Evolutionary conservation across 768 basidiomycete species (phyloP).

Genomic region (Filobasidium floriforme): DNA sequence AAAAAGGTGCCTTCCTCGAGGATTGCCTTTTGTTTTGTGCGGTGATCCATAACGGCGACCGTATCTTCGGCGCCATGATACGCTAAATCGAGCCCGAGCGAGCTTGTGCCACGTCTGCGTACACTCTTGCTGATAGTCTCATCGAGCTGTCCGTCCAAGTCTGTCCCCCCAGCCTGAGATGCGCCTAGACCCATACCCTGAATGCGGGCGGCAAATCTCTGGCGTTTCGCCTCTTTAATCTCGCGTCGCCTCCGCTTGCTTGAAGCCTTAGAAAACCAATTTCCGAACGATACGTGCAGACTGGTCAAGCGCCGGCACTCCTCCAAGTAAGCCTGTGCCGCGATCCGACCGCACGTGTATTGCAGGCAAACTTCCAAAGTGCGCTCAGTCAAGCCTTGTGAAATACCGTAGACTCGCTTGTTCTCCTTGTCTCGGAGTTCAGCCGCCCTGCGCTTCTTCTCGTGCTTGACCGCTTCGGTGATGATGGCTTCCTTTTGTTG

Average conservation of each 20-base stretch:
- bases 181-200: slow-evolving; percentile 6
- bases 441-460: background rate
- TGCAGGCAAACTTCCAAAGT: background rate
- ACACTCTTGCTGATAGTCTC: background rate
- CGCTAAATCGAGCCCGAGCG: background rate
- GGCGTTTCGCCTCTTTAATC: background rate
- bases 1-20: slow-evolving; percentile 22
- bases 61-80: background rate
- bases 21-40: slow-evolving; percentile 16
- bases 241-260: background rate
- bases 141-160: background rate
- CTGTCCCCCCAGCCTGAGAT: background rate
- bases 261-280: background rate
- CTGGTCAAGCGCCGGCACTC: background rate
- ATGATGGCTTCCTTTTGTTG: background rate
- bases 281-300: background rate
- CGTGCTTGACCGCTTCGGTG: background rate
- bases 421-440: background rate
- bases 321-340: background rate
- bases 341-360: background rate
- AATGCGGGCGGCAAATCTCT: background rate
- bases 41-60: background rate
- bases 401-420: background rate
- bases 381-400: background rate
- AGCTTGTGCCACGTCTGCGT: background rate